phyloP scores from a whole-genome alignment of 805 yeast genomes.

The Teunomyces atbi region DNA sequence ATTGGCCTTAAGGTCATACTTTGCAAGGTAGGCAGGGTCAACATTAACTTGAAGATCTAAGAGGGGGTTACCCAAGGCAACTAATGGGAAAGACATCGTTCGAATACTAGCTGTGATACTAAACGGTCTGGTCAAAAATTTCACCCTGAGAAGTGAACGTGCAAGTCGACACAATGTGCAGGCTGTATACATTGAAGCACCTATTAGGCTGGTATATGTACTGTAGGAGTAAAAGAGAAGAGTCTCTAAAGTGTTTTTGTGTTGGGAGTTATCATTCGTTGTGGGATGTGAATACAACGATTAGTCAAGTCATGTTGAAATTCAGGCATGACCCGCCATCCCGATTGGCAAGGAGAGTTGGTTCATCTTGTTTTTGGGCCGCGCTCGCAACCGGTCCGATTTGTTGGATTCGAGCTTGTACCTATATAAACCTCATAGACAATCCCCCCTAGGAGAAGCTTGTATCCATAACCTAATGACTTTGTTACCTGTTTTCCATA shows the following conservation, averaged over 20 bases:
- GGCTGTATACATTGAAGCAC: not conserved
- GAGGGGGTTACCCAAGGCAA: constrained; percentile 91
- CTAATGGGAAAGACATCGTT: constrained; percentile 61
- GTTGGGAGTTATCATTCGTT: not conserved
- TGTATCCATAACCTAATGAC: constrained; percentile 9
- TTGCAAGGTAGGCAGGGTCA: constrained; percentile 62
- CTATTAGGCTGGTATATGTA: too few relatives aligned
- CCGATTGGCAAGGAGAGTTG: not conserved
- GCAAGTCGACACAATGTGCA: constrained; percentile 1
- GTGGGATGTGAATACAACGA: not conserved
- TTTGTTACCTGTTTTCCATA: constrained; percentile 22
- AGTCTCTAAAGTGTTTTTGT: too few relatives aligned
- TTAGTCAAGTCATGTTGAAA: not conserved
- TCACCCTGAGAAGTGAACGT: constrained; percentile 2
- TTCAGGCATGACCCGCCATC: not conserved
- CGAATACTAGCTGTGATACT: not conserved
- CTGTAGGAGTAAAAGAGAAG: too few relatives aligned
- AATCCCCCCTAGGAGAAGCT: not conserved
- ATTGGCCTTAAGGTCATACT: constrained; percentile 82
- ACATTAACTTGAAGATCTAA: constrained; percentile 83
- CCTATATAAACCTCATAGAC: not conserved
- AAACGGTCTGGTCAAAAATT: constrained; percentile 3
- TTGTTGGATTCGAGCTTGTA: not conserved
- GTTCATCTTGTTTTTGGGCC: not conserved
- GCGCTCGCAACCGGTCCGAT: not conserved